Evolutionary conservation across 768 basidiomycete genomes (phyloP).

Genomic region (Tulasnella sp.): DNA sequence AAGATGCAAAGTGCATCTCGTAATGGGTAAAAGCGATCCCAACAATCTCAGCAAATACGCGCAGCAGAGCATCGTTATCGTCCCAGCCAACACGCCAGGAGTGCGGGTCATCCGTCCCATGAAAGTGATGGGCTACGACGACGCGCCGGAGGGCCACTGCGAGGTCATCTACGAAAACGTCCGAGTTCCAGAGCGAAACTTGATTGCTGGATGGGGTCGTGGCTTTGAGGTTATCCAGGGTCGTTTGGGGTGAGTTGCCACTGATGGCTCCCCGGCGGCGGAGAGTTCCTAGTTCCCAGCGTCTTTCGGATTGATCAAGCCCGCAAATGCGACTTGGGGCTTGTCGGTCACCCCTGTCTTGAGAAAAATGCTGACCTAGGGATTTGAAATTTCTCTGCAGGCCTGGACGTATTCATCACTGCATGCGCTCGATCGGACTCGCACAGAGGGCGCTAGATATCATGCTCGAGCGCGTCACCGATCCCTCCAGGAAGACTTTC

Average conservation of each 20-base stretch:
- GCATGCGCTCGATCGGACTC: conserved; percentile 95
- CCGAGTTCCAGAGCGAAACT: conserved; percentile 77
- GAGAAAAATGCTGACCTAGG: not conserved
- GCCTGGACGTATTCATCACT: conserved; percentile 95
- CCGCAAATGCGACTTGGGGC: not conserved
- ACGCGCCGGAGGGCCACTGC: conserved; percentile 95
- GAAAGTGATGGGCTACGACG: conserved; percentile 92
- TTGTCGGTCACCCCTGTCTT: conserved; percentile 1
- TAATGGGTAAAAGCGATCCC: conserved; percentile 94
- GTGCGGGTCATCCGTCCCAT: conserved; percentile 91
- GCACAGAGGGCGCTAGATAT: conserved; percentile 84
- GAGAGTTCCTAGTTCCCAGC: not conserved
- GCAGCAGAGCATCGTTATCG: conserved; percentile 93
- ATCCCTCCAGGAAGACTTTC: conserved; percentile 88
- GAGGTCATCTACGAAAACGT: conserved; percentile 96
- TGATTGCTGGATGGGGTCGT: conserved; percentile 90
- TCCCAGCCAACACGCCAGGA: conserved; percentile 85
- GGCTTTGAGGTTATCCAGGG: conserved; percentile 99
- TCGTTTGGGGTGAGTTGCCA: conserved; percentile 71
- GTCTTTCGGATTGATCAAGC: not conserved
- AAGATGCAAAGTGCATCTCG: conserved; percentile 83
- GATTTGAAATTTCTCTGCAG: conserved; percentile 46
- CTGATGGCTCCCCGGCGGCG: not conserved
- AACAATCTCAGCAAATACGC: conserved; percentile 71
- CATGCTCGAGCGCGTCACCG: conserved; percentile 91